Evolutionary conservation across 2,329 filamentous ascomycete genomes (phyloP).

Genomic region (Fusarium sp.): DNA sequence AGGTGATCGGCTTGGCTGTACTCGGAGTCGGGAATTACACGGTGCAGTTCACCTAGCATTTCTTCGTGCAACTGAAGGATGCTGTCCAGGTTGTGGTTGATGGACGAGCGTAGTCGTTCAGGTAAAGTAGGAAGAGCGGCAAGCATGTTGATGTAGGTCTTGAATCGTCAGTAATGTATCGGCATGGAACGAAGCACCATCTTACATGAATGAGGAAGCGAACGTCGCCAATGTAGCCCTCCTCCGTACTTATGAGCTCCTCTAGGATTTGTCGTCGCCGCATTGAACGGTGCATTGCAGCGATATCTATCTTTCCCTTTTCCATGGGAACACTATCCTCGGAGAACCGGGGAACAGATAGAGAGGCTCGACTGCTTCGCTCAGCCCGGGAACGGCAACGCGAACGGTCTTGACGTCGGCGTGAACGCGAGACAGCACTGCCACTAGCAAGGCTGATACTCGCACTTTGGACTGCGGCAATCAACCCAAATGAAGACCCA

Average conservation of each 20-base stretch:
- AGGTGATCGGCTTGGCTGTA: conserved; percentile 58
- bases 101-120: conserved; percentile 73
- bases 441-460: conserved; percentile 80
- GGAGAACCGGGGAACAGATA: conserved; percentile 68
- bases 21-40: conserved; percentile 75
- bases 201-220: conserved; percentile 87
- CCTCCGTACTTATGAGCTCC: conserved; percentile 87
- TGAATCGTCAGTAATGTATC: conserved; percentile 31
- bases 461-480: conserved; percentile 83
- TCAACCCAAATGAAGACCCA: conserved; percentile 80
- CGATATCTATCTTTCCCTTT: conserved; percentile 68
- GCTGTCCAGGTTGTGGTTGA: conserved; percentile 81
- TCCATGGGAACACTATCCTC: conserved; percentile 74
- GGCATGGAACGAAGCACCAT: neutral
- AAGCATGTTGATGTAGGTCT: conserved; percentile 82
- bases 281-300: conserved; percentile 75
- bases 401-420: conserved; percentile 62
- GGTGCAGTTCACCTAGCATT: conserved; percentile 79
- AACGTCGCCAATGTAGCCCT: conserved; percentile 87
- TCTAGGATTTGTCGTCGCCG: conserved; percentile 84
- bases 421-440: conserved; percentile 73
- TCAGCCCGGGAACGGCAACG: conserved; percentile 68
- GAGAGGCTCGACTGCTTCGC: conserved; percentile 70
- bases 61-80: conserved; percentile 87
- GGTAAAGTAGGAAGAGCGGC: conserved; percentile 75